Evolutionary conservation across 805 yeast genomes (phyloP), one percentile per base, ranked within the genome.

Genomic region (Pichia exigua): DNA sequence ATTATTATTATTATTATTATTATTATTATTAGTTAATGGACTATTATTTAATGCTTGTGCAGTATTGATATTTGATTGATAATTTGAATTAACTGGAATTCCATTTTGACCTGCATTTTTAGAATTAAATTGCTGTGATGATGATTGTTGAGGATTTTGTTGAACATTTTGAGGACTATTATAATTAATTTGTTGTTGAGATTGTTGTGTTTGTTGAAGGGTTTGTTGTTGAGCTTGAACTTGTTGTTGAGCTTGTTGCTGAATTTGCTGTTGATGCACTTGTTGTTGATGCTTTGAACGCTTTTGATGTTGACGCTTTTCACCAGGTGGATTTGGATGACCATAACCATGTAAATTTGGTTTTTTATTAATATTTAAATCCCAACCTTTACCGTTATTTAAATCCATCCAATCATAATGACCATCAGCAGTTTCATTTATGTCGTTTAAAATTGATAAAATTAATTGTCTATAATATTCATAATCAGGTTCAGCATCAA

Each of bases 361-460:
- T 69, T 91, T 91, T 67, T 89, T 90, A 70, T 90, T 90, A 56
- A 85, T 81, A 20, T 86, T 74, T 30, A 87, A 79, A 70, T 94
- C 98, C 96, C 97, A 92, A 49, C 98, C 98, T 67, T 84, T 83
- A 54, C 98, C 98, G 51, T 87, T 88, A 66, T 94, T 94, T 60
- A 94, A 75, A 62, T 85, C 87, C 96, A 90, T 88, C 99, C 99
- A 94, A 73, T 94, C 99, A 69, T 90, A 94, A 63, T 87, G 91
- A 45, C 87, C 95, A 69, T 94, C 97, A 48, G 82, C 85, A 39
- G 68, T 68, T 55, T 83, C 87, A 47, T 83, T 85, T 48, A 84
- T 75, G 35, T 85, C 82, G 47, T 81, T 82, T 55, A 94, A 71
- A 0, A 90, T 94, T 54, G 87, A 82, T 57, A 88, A 78, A 76